Evolutionary conservation across 805 yeast species (phyloP), one percentile per base, ranked within the genome.

Genomic region (Metschnikowia gelsemii): DNA sequence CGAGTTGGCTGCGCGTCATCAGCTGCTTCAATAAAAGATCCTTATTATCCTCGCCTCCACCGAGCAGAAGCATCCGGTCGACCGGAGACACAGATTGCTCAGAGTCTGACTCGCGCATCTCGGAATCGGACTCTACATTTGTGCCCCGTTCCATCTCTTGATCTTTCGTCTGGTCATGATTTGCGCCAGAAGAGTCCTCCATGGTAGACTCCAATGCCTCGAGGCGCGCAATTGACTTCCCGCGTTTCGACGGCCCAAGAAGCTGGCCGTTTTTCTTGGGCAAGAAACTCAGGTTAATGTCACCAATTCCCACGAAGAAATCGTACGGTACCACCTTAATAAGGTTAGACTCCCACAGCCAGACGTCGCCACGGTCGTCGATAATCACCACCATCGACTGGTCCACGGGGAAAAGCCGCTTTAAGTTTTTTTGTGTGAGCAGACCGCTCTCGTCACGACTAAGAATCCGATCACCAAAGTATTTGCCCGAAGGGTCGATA

Each of bases 301-400:
- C 99, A 21, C 99, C 99, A 42, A 91, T 88, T 8, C 98, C 98
- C 26, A 90, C 95, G 56, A 93, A 93, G 55, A 93, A 93, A 59
- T 87, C 96, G 61, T 88, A 93, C 0, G 99, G 99, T 2, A 89
- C 84, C 4, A 91, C 98, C 63, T 91, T 87, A 44, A 93, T 80
- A 53, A 93, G 68, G 58, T 93, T 90, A 9, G 84, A 81, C 51
- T 88, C 86, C 99, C 99, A 93, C 57, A 86, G 87, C 99, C 99
- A 93, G 16, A 93, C 99, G 62, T 93, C 99, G 2, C 97, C 99
- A 59, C 99, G 77, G 62, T 93, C 99, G 62, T 93, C 99, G 45
- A 93, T 93, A 33, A 93, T 83, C 2, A 87, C 93, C 23, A 93
- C 99, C 96, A 93, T 85, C 13, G 95, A 84, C 18, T 95, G 95